Conservation (phyloP, 164 flowering plant genomes). For the Dillenia turbinata region DNA sequence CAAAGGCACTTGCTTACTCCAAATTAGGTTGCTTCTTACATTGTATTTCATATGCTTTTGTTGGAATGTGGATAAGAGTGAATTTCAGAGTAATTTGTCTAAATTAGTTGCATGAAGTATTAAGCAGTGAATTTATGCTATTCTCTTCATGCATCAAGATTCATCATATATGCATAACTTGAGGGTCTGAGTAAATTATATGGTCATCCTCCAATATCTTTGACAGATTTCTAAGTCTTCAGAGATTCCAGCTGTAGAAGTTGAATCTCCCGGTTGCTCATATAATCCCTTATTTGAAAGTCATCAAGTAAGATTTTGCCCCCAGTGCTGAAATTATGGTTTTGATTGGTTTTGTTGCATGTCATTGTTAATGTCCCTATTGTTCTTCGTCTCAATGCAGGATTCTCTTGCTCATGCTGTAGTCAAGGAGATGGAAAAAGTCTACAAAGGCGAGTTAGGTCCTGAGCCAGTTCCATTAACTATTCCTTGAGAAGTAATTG, state of each 20-base stretch:
- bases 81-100: no score
- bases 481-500: constrained; percentile 53
- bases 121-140: no score
- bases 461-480: constrained; percentile 86
- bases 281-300: constrained; percentile 77
- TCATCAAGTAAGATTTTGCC: constrained; percentile 64
- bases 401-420: constrained; percentile 90
- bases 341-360: neutral
- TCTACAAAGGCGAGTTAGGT: constrained; percentile 67
- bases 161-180: no score
- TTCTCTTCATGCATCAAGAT: no score
- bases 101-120: no score
- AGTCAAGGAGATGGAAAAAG: constrained; percentile 92
- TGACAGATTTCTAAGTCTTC: constrained; percentile 53
- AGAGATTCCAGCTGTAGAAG: constrained; percentile 86
- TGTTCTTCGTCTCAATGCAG: constrained; percentile 27
- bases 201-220: neutral
- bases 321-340: neutral
- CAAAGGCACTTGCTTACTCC: no score
- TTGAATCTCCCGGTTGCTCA: constrained; percentile 94
- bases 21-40: no score
- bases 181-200: no score
- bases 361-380: neutral
- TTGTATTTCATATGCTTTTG: no score
- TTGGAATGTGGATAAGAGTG: no score